Conservation (phyloP, 306 rosid species). For the Prunus mira region DNA sequence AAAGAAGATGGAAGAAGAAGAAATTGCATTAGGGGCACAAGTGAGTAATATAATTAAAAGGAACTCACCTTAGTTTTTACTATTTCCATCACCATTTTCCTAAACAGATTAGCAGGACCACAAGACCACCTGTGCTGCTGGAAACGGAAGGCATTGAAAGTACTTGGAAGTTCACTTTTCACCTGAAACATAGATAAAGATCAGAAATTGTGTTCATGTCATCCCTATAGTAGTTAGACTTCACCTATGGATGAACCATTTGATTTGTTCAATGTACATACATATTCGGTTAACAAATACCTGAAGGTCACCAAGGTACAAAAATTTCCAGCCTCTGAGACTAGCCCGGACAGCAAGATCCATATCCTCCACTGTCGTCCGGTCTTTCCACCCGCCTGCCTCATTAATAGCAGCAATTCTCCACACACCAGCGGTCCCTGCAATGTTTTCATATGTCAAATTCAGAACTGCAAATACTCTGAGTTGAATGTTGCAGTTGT, state of each 20-base stretch:
- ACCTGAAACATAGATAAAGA: conserved; percentile 38
- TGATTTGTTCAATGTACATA: not conserved
- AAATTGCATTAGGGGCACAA: not conserved
- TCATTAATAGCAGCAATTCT: conserved; percentile 96
- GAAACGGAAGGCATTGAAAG: conserved; percentile 95
- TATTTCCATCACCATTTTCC: conserved; percentile 97
- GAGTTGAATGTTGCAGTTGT: not conserved
- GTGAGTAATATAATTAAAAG: not conserved
- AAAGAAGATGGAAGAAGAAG: not conserved
- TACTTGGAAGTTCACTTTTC: conserved; percentile 97
- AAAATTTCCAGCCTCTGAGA: conserved; percentile 95
- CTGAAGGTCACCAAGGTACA: conserved; percentile 97
- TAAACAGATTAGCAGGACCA: conserved; percentile 95
- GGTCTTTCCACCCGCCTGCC: conserved; percentile 99
- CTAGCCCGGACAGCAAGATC: conserved; percentile 98
- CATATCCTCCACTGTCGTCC: conserved; percentile 99
- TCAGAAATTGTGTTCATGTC: not conserved
- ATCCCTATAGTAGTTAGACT: too few relatives aligned
- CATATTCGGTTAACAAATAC: conserved; percentile 28
- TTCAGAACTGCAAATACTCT: not conserved
- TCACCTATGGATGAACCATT: not conserved
- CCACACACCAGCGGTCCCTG: conserved; percentile 98
- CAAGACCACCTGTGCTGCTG: conserved; percentile 99
- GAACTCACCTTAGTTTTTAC: conserved; percentile 67
- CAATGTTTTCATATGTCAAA: conserved; percentile 10